Evolutionary conservation across 1,284 basidiomycete genomes (phyloP).

Genomic region (Phlebopus sp.): DNA sequence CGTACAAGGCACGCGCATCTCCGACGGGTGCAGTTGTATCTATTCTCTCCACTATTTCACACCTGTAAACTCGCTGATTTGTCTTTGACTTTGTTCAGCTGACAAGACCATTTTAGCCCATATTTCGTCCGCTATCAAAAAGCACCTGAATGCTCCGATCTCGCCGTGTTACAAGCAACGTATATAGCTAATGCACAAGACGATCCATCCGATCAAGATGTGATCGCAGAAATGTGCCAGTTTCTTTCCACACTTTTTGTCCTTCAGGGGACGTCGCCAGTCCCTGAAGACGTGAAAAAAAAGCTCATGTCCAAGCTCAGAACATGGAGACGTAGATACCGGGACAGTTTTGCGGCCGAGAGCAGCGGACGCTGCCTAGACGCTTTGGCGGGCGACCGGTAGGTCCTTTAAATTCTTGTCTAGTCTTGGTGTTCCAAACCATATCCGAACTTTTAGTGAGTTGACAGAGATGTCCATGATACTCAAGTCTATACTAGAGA

Average conservation of each 20-base stretch:
- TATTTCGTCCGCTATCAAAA: constrained; percentile 40
- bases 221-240: constrained; percentile 36
- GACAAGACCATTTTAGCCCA: constrained; percentile 23
- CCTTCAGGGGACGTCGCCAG: constrained; percentile 32
- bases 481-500: constrained; percentile 29
- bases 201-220: constrained; percentile 14
- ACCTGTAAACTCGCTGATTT: constrained; percentile 25
- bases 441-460: constrained; percentile 13
- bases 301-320: constrained; percentile 31
- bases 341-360: constrained; percentile 21
- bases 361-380: constrained; percentile 33
- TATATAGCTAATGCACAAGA: constrained; percentile 28
- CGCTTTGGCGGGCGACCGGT: constrained; percentile 30
- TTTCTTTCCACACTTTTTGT: constrained; percentile 40
- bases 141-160: constrained; percentile 28
- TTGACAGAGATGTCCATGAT: constrained; percentile 26
- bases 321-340: constrained; percentile 30
- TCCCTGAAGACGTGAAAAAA: constrained; percentile 31
- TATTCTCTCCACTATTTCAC: constrained; percentile 34
- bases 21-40: constrained; percentile 26
- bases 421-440: neutral
- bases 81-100: neutral
- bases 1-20: constrained; percentile 26
- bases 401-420: neutral
- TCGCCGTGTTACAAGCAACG: constrained; percentile 36